phyloP scores from a whole-genome alignment of 2,329 filamentous ascomycete genomes.

The Diaporthe eres region DNA sequence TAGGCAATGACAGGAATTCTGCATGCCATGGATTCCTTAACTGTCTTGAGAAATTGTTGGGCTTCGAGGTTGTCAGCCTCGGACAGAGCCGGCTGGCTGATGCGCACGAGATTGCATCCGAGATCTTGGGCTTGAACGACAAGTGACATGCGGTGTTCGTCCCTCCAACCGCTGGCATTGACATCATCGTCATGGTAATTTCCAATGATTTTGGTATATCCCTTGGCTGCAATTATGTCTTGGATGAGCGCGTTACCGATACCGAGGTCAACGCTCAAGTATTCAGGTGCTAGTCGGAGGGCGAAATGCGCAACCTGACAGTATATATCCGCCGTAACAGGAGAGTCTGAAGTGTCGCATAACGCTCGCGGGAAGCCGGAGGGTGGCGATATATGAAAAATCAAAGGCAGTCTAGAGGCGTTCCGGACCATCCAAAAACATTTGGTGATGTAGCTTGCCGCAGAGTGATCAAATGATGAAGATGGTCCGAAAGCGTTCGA shows the following conservation, averaged over 20 bases:
- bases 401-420: slow-evolving; percentile 10
- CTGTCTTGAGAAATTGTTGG: slow-evolving; percentile 59
- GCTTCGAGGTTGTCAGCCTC: slow-evolving; percentile 65
- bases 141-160: slow-evolving; percentile 50
- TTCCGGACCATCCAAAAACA: slow-evolving; percentile 6
- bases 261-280: slow-evolving; percentile 20
- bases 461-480: slow-evolving; percentile 2
- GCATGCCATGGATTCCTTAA: slow-evolving; percentile 47
- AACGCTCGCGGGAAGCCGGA: no score
- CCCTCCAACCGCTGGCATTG: slow-evolving; percentile 51
- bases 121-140: slow-evolving; percentile 54
- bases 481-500: no score
- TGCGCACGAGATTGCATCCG: slow-evolving; percentile 65
- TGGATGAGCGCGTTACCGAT: neutral
- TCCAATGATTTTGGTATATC: slow-evolving; percentile 14
- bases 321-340: no score
- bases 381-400: no score
- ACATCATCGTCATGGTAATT: neutral
- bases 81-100: slow-evolving; percentile 62
- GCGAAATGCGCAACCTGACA: no score
- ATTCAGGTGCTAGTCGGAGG: neutral
- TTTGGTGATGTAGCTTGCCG: slow-evolving; percentile 3
- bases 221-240: neutral
- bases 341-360: neutral
- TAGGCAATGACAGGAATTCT: neutral